These are phyloP conservation scores for Plectosphaerella cucumerina DNA, from an alignment of 2,329 filamentous ascomycete genomes.

Conservation along the genomic window DNA sequence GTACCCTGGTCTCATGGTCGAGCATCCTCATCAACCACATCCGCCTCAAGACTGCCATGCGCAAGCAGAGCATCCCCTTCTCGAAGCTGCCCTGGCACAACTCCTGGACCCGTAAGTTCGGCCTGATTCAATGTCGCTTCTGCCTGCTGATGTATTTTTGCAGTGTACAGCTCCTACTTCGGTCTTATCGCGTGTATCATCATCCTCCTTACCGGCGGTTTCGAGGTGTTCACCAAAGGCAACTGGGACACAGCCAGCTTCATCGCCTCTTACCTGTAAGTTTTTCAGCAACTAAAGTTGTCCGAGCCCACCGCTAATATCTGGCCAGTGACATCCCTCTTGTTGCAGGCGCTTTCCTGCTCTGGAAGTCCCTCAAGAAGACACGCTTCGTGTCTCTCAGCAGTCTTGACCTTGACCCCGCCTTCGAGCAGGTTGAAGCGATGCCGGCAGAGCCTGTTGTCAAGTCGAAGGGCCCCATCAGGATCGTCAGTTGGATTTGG, in stretches of 20 bases:
- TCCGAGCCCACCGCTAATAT: constrained; percentile 9
- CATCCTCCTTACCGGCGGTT: constrained; percentile 68
- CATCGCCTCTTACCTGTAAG: constrained; percentile 59
- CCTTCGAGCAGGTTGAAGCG: constrained; percentile 42
- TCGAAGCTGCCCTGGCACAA: constrained; percentile 58
- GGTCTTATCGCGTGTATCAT: constrained; percentile 57
- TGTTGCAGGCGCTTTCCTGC: constrained; percentile 49
- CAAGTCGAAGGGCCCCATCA: constrained; percentile 21
- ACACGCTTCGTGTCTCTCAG: constrained; percentile 49
- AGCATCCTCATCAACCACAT: constrained; percentile 57
- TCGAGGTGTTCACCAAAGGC: constrained; percentile 56
- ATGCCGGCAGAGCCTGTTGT: constrained; percentile 22
- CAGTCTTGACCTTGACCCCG: constrained; percentile 47
- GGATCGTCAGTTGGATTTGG: constrained; percentile 30
- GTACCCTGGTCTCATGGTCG: constrained; percentile 61
- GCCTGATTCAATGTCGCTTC: not conserved
- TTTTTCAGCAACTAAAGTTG: constrained; percentile 8
- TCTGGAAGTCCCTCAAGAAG: constrained; percentile 64
- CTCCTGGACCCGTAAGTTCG: constrained; percentile 52
- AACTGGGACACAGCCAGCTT: constrained; percentile 55
- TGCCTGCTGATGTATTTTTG: not conserved
- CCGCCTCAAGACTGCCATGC: constrained; percentile 49
- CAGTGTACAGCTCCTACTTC: constrained; percentile 56
- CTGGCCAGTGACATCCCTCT: constrained; percentile 52
- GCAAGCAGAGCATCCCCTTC: constrained; percentile 47